Conservation (phyloP, 1,284 basidiomycete species). For the Chalciporus piperatoides region DNA sequence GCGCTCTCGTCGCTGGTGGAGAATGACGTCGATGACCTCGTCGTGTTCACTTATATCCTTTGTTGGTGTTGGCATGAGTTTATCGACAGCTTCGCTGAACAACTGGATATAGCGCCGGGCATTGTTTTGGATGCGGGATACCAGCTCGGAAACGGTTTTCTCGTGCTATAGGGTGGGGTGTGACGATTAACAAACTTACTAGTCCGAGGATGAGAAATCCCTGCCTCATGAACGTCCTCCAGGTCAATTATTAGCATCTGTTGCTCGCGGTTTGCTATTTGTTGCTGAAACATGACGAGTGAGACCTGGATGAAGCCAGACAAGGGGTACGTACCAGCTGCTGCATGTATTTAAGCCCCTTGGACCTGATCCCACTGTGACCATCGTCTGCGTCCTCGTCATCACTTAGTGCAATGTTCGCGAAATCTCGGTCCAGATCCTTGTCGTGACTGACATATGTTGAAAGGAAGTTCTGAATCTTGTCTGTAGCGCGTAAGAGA, state of each 20-base stretch:
- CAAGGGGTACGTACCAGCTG: conserved; percentile 65
- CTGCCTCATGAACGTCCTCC: conserved; percentile 72
- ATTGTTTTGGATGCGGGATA: conserved; percentile 77
- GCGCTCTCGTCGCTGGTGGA: conserved; percentile 87
- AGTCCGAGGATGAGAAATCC: conserved; percentile 19
- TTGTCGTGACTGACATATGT: conserved; percentile 63
- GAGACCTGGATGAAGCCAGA: conserved; percentile 31
- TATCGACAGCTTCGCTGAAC: conserved; percentile 90
- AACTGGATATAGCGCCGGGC: conserved; percentile 88
- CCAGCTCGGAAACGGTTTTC: conserved; percentile 62
- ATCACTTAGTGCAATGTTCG: conserved; percentile 66
- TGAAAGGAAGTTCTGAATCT: conserved; percentile 67
- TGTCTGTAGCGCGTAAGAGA: conserved; percentile 41
- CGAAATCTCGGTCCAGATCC: conserved; percentile 66
- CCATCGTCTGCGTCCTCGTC: conserved; percentile 46
- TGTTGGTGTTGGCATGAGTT: conserved; percentile 80
- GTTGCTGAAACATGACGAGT: conserved; percentile 56
- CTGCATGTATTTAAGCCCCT: conserved; percentile 79
- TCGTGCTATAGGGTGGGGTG: conserved; percentile 48
- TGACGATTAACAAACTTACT: neutral
- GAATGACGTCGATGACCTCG: conserved; percentile 92
- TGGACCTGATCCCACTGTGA: conserved; percentile 37
- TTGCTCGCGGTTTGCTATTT: conserved; percentile 90
- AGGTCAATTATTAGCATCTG: conserved; percentile 80
- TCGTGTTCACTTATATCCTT: conserved; percentile 86